Percentiles rank a stretch among this genome's conserved stretches.
Conservation (phyloP, 345 rosid species). For the Lumnitzera littorea region DNA sequence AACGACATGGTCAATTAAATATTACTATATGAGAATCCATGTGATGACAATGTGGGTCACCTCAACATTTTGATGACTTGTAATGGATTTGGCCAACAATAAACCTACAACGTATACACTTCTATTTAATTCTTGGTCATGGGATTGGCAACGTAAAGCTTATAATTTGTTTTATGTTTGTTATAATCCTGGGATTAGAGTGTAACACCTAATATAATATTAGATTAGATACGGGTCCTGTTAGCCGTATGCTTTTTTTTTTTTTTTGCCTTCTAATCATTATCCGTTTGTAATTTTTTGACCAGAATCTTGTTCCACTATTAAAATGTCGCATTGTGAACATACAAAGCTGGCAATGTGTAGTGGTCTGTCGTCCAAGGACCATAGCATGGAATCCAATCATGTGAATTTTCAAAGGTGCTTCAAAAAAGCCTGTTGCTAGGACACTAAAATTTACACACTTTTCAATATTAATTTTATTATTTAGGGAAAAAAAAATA, state of each 20-base stretch:
- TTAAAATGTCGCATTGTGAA: constrained; percentile 13
- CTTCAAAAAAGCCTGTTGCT: no score
- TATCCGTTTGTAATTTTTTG: constrained; percentile 3
- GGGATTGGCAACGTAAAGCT: constrained; percentile 12
- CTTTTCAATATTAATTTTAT: no score
- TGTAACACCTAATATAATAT: background rate
- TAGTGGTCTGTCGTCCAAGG: constrained; percentile 12
- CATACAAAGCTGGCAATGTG: constrained; percentile 39
- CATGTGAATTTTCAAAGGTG: no score
- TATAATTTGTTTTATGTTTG: background rate
- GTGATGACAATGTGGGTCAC: constrained; percentile 7
- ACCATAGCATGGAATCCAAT: background rate
- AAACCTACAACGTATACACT: constrained; percentile 1
- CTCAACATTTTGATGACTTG: constrained; percentile 20
- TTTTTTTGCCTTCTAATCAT: constrained; percentile 28
- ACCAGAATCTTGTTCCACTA: constrained; percentile 12
- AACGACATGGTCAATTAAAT: background rate
- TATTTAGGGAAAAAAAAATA: no score
- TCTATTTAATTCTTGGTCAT: constrained; percentile 9
- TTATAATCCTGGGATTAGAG: background rate
- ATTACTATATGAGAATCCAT: no score
- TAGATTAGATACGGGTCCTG: background rate
- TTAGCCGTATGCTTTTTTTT: constrained; percentile 9
- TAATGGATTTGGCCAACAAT: constrained; percentile 19
- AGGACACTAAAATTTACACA: no score